Base-by-base conservation (phyloP, 2,329 filamentous ascomycete species). In the Diplodia sapinea region DNA sequence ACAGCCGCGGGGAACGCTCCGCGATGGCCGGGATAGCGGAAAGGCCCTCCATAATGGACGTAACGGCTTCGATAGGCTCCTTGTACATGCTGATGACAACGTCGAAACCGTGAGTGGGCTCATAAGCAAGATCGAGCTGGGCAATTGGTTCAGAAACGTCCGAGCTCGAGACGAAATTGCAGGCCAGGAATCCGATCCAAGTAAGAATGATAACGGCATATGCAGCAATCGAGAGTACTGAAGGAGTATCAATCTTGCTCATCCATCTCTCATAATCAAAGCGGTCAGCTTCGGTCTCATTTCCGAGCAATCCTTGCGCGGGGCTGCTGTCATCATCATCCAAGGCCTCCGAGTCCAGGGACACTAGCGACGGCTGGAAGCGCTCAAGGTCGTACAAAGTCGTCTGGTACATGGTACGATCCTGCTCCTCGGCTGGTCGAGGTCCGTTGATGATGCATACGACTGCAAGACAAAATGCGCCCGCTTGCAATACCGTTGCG, bases 11-110 rank as follows among this genome's bases (percentile, higher is more conserved):
- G 2, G 71, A 63, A 1, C 40, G 57, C 23, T 56, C 43, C 15
- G 70, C 69, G 23, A 75, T 70, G 13, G 57, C 54, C 1, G 74
- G 71, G 36, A 77, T 72, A 9, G 63, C 70, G 23, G 68, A 61
- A 9, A 79, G 65, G 8, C 64, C 67, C 1, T 66, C 63, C 20
- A 78, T 70, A 13, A 76, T 72, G n/a, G 70, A 49, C 1, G 59
- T 61, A 0, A 78, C 73, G 4, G 75, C 70, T 7, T 72, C 65
- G 6, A 73, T 59, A 0, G 74, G 72, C 65, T 80, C 79, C 65
- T 75, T 75, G 69, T 78, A 78, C 75, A 78, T 79, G 72, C 75
- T 79, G 62, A 80, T 72, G 4, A 80, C 78, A 15, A 80, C 72
- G 57, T 80, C 77, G 26, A 74, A 59, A 17, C 68, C 56, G 4